phyloP scores from a whole-genome alignment of 1,139 yeast species.

The Pichia norvegensis region DNA sequence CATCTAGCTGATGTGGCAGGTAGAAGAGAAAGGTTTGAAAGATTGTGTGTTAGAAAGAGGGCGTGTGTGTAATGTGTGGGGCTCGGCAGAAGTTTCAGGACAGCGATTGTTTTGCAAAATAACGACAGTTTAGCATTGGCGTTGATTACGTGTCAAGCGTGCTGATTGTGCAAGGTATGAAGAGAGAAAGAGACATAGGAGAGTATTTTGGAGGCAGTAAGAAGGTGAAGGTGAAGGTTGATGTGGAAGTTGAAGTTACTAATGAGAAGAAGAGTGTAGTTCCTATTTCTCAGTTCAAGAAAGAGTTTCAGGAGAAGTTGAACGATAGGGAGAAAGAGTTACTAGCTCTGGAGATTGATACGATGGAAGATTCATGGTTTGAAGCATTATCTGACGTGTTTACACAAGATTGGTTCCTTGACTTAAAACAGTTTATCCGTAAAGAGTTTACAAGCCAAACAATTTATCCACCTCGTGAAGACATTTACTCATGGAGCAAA shows the following conservation, averaged over 20 bases:
- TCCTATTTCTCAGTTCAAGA: slow-evolving; percentile 3
- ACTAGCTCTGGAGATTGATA: slow-evolving; percentile 57
- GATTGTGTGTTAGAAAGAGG: too few relatives aligned
- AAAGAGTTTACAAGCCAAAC: slow-evolving; percentile 30
- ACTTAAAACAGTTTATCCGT: slow-evolving; percentile 53
- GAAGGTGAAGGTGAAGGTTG: too few relatives aligned
- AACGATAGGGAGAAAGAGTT: slow-evolving; percentile 46
- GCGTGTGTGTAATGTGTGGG: too few relatives aligned
- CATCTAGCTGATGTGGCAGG: background rate
- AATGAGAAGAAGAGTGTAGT: background rate
- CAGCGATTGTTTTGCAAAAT: background rate
- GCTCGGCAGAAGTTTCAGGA: too few relatives aligned
- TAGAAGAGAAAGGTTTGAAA: slow-evolving; percentile 2
- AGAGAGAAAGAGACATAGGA: background rate
- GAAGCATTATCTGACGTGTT: slow-evolving; percentile 59
- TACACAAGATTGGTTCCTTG: slow-evolving; percentile 78
- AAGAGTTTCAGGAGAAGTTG: slow-evolving; percentile 47
- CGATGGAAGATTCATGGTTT: slow-evolving; percentile 77
- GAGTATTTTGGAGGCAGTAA: background rate
- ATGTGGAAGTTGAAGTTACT: too few relatives aligned
- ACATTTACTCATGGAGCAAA: slow-evolving; percentile 91
- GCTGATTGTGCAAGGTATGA: background rate
- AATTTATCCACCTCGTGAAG: slow-evolving; percentile 69
- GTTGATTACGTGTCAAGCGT: background rate
- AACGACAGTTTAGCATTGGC: background rate